Evolutionary conservation across 106 monocot genomes (phyloP), one percentile per base, ranked within the genome.

Genomic region (Agapanthus africanus): DNA sequence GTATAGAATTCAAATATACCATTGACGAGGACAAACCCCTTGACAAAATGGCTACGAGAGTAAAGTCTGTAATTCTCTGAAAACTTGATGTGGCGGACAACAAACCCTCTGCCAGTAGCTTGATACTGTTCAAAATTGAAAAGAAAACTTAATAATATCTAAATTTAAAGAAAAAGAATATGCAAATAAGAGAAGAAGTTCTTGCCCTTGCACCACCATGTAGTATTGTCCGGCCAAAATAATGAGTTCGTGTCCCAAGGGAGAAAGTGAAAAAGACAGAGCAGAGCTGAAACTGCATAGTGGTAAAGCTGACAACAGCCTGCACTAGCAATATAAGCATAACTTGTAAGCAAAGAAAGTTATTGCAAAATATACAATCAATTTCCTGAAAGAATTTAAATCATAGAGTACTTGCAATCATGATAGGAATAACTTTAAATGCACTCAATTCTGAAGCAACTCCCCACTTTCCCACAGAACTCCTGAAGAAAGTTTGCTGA

Each of bases 1-100:
- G 19, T 26, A 51, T 7, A 46, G 35, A 69, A 27, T 35, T 66
- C 23, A 42, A 22, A 38, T 28, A 49, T 33, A 68, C 28, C 7
- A 19, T 22, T 22, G 40, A 30, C 30, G 11, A 37, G 47, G 41
- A 65, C 87, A 77, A 30, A 91, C 91, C 87, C 91, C 71, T 91
- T 91, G 2, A 91, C 91, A 78, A 91, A 91, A 78, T 91, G 91
- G 65, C 91, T 91, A 49, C 91, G 91, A 4, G 91, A 91, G 65
- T 91, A 91, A 63, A 91, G 79, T 70, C 91, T 81, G 63, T 91
- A 91, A 84, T 91, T 91, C 54, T 91, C 91, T 50, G 91, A 41
- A 73, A 91, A 91, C 62, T 82, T 91, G 61, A 91, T 91, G 65
- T 91, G 91, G 18, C 84, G 84, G 1, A 91, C 91, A 27, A 91